These are phyloP conservation scores for Hibiscus tridactylites DNA, from an alignment of 345 rosid genomes.

Conservation along the genomic window DNA sequence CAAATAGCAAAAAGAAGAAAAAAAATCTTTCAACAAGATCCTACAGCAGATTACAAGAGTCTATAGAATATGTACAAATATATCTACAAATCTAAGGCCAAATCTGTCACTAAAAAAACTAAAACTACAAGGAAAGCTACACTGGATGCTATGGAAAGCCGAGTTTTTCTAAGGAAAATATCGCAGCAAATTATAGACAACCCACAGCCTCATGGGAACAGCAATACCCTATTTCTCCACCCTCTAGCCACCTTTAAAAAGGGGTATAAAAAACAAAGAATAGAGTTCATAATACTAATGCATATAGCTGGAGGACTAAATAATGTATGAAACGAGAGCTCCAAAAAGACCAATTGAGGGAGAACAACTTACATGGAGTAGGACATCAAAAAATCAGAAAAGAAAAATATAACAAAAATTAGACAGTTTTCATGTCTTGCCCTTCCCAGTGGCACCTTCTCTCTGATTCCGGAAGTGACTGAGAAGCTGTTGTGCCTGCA, in stretches of 20 bases:
- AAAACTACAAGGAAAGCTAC: constrained; percentile 8
- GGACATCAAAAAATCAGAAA: constrained; percentile 11
- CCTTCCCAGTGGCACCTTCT: constrained; percentile 53
- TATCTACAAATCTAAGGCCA: constrained; percentile 21
- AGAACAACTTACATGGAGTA: constrained; percentile 4
- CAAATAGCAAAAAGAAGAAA: background rate
- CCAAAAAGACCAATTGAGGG: background rate
- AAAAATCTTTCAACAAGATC: constrained; percentile 7
- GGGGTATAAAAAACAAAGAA: constrained; percentile 11
- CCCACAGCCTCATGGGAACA: background rate
- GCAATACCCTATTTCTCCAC: background rate
- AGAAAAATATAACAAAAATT: constrained; percentile 8
- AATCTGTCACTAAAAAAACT: constrained; percentile 1
- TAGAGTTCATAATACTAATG: constrained; percentile 5
- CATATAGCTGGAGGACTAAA: constrained; percentile 12
- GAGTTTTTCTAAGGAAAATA: constrained; percentile 8
- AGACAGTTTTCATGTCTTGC: constrained; percentile 33
- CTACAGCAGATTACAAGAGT: constrained; percentile 15
- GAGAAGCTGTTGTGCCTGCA: constrained; percentile 92
- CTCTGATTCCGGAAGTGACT: constrained; percentile 89
- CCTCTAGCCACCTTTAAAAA: background rate
- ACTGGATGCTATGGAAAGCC: constrained; percentile 15
- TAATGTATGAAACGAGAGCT: background rate
- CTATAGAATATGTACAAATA: constrained; percentile 25
- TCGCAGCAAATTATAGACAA: background rate